Percentiles rank a stretch among this genome's conserved stretches.
phyloP scores from a whole-genome alignment of 306 rosid species.

The Trifolium repens region DNA sequence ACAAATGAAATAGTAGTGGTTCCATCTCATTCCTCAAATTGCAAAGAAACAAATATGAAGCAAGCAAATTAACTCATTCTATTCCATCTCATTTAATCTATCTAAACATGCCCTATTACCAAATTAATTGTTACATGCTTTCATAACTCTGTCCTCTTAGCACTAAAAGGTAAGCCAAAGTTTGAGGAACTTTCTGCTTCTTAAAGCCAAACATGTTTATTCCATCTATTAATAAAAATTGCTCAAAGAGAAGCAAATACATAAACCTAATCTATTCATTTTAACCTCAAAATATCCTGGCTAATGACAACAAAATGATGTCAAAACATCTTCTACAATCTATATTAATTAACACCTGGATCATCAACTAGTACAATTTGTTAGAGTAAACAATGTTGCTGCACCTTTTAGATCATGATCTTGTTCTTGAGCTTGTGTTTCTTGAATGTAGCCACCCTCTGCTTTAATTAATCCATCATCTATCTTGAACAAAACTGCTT shows the following conservation, averaged over 20 bases:
- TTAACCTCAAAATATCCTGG: constrained; percentile 18
- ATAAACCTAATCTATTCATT: not conserved
- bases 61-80: too few species aligned
- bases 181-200: not conserved
- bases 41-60: too few species aligned
- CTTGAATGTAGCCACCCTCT: constrained; percentile 53
- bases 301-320: constrained; percentile 42
- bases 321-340: constrained; percentile 34
- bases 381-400: constrained; percentile 66
- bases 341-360: constrained; percentile 38
- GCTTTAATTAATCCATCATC: constrained; percentile 48
- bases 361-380: constrained; percentile 55
- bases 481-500: constrained; percentile 56
- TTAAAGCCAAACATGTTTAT: not conserved
- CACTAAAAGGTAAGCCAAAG: not conserved
- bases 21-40: too few species aligned
- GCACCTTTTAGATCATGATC: constrained; percentile 79
- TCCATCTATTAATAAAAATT: not conserved
- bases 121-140: not conserved
- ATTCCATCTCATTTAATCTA: too few species aligned
- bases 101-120: too few species aligned
- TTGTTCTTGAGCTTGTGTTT: constrained; percentile 50
- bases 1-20: too few species aligned
- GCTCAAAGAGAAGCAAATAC: not conserved
- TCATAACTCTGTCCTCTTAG: not conserved